Percentiles rank a stretch among this genome's conserved stretches.
Evolutionary conservation across 2,329 filamentous ascomycete genomes (phyloP).

Genomic region (Plectosphaerella sp.): DNA sequence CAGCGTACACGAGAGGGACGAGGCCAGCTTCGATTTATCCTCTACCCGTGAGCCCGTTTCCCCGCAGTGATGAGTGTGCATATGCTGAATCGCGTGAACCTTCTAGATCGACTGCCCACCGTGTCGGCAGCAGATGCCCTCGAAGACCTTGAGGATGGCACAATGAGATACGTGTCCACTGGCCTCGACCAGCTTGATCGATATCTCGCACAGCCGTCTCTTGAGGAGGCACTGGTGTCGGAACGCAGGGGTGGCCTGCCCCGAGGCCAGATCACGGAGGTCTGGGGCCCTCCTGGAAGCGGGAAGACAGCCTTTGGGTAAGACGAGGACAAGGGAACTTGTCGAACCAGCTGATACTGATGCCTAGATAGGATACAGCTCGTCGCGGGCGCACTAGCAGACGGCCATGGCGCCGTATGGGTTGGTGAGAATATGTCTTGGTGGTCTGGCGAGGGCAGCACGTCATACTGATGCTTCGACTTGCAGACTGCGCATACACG

Average conservation of each 20-base stretch:
- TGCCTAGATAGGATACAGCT: constrained; percentile 59
- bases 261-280: constrained; percentile 75
- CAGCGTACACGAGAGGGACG: constrained; percentile 54
- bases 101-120: constrained; percentile 68
- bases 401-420: constrained; percentile 68
- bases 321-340: constrained; percentile 24
- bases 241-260: constrained; percentile 53
- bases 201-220: constrained; percentile 29
- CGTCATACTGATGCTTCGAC: not conserved
- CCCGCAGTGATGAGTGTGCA: not conserved
- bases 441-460: not conserved
- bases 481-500: constrained; percentile 34
- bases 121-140: constrained; percentile 72
- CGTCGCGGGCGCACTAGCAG: constrained; percentile 56
- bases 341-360: constrained; percentile 9
- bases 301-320: constrained; percentile 85
- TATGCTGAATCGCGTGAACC: constrained; percentile 11
- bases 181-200: constrained; percentile 50
- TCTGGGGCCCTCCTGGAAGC: constrained; percentile 81
- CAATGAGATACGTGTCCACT: constrained; percentile 49
- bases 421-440: constrained; percentile 54
- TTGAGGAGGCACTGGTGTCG: constrained; percentile 4
- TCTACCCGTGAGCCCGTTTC: constrained; percentile 41
- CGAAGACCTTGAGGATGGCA: constrained; percentile 49
- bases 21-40: constrained; percentile 54